phyloP scores from a whole-genome alignment of 2,329 filamentous ascomycete species.

The Penicillium sumatraense region DNA sequence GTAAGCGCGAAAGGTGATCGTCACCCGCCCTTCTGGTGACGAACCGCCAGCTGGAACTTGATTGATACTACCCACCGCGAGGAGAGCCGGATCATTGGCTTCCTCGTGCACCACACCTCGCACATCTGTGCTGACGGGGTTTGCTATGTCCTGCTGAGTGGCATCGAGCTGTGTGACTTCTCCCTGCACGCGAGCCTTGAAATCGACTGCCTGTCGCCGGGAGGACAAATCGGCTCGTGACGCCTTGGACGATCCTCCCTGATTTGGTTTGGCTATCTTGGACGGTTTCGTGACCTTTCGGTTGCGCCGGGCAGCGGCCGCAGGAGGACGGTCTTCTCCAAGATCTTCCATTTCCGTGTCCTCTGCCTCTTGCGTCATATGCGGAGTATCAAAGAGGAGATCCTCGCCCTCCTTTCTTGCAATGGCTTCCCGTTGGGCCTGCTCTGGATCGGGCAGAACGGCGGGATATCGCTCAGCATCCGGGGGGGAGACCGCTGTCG shows the following conservation, averaged over 20 bases:
- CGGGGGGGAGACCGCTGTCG: slow-evolving; percentile 7
- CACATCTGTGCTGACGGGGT: slow-evolving; percentile 15
- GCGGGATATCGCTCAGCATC: slow-evolving; percentile 17
- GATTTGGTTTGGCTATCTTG: slow-evolving; percentile 13
- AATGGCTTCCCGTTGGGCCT: slow-evolving; percentile 17
- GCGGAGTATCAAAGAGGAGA: slow-evolving; percentile 17
- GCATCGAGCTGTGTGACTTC: slow-evolving; percentile 16
- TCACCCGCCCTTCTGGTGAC: slow-evolving; percentile 11
- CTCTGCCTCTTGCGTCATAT: slow-evolving; percentile 11
- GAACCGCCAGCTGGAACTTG: slow-evolving; percentile 11
- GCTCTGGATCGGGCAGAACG: slow-evolving; percentile 14
- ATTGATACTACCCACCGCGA: slow-evolving; percentile 14
- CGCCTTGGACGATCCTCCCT: slow-evolving; percentile 13
- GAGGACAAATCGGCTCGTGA: slow-evolving; percentile 12
- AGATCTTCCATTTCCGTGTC: slow-evolving; percentile 10
- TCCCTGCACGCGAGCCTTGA: slow-evolving; percentile 13
- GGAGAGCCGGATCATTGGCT: slow-evolving; percentile 8
- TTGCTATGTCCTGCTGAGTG: slow-evolving; percentile 14
- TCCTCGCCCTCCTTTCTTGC: slow-evolving; percentile 16
- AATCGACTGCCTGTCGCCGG: slow-evolving; percentile 11
- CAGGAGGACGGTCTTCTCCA: slow-evolving; percentile 13
- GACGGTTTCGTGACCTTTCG: slow-evolving; percentile 12
- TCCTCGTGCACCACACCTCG: slow-evolving; percentile 8
- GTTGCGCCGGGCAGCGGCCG: slow-evolving; percentile 9
- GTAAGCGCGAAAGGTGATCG: slow-evolving; percentile 18